Percentiles rank a stretch among this genome's conserved stretches.
phyloP scores from a whole-genome alignment of 1,284 basidiomycete species.

The Schizophyllum amplum region DNA sequence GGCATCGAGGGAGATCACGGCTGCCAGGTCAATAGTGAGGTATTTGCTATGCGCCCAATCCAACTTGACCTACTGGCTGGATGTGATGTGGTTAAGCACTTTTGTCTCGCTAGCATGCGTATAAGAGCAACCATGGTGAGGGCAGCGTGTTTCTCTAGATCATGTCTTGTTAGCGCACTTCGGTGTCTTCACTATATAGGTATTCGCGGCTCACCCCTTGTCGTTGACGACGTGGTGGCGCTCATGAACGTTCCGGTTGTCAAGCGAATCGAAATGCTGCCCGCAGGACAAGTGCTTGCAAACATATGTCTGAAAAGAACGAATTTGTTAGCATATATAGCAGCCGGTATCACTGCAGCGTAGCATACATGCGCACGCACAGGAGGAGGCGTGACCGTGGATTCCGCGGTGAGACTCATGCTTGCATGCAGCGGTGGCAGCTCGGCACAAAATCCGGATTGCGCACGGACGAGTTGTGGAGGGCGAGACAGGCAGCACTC shows the following conservation, averaged over 20 bases:
- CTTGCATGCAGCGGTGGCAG: too few species aligned
- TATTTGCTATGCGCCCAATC: not conserved
- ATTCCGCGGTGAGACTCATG: too few species aligned
- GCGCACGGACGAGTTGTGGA: too few species aligned
- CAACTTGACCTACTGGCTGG: not conserved
- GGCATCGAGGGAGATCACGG: not conserved
- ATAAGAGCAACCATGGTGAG: not conserved
- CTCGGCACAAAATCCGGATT: too few species aligned
- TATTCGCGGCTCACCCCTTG: not conserved
- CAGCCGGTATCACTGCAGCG: too few species aligned
- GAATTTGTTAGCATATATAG: too few species aligned
- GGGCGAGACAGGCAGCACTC: too few species aligned
- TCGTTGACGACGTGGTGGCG: not conserved
- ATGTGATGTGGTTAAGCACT: not conserved
- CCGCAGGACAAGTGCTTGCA: not conserved
- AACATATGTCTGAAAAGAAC: not conserved
- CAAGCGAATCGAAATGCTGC: not conserved
- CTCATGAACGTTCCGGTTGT: not conserved
- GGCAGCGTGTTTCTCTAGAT: too few species aligned
- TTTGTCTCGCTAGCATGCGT: not conserved
- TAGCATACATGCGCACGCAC: too few species aligned
- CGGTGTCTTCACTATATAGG: too few species aligned
- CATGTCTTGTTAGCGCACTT: too few species aligned
- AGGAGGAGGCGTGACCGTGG: too few species aligned
- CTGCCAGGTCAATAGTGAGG: not conserved